phyloP scores from a whole-genome alignment of 176 grass and related monocot species.

The Ensete glaucum region DNA sequence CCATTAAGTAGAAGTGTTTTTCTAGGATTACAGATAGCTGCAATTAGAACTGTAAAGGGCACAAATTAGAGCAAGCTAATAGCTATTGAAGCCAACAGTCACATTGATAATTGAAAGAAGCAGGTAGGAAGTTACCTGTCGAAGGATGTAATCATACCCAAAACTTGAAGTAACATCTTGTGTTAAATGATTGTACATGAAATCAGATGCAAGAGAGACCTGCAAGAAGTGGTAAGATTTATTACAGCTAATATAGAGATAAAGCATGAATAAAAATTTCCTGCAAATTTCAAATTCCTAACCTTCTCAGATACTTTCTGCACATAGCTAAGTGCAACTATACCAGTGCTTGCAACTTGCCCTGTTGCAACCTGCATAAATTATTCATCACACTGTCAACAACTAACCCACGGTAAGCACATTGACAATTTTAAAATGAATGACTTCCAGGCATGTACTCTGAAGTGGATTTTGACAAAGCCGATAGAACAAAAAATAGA shows the following conservation, averaged over 20 bases:
- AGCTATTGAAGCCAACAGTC: not conserved
- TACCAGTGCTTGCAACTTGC: constrained; percentile 49
- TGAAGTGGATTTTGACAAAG: not conserved
- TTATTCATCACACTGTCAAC: not conserved
- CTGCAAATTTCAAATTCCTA: not conserved
- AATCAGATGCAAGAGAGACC: constrained; percentile 80
- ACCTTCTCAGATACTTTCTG: constrained; percentile 77
- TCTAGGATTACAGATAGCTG: not conserved
- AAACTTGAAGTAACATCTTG: constrained; percentile 49
- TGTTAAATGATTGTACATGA: constrained; percentile 58
- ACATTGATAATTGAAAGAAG: not conserved
- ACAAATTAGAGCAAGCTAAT: not conserved
- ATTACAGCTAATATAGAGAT: constrained; percentile 3
- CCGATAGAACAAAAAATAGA: not conserved
- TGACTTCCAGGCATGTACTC: too few relatives aligned
- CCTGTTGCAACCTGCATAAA: constrained; percentile 52
- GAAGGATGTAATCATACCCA: constrained; percentile 77
- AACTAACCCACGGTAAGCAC: not conserved
- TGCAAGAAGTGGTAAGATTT: constrained; percentile 22
- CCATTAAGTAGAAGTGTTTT: too few relatives aligned
- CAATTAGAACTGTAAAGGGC: not conserved
- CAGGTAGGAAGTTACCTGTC: constrained; percentile 36
- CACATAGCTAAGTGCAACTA: constrained; percentile 56
- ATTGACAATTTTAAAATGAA: not conserved
- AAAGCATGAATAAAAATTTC: constrained; percentile 4